phyloP scores from a whole-genome alignment of 139 green algal genomes.

The Auxenochlorella pyrenoidosa region DNA sequence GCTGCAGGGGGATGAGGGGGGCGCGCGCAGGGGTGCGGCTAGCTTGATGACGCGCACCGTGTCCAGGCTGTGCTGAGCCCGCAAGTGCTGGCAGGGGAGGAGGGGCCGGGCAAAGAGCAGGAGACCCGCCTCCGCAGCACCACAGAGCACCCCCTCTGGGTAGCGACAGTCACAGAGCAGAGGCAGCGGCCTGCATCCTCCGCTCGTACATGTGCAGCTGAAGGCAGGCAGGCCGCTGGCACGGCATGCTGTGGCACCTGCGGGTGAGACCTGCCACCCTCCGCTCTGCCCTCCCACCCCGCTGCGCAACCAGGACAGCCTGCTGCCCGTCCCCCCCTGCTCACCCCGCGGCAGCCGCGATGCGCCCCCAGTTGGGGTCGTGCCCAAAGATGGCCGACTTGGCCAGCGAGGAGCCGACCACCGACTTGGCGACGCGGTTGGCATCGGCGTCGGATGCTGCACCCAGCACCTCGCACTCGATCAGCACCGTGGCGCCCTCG shows the following conservation, averaged over 20 bases:
- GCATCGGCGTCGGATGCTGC: slow-evolving; percentile 62
- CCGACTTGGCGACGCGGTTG: slow-evolving; percentile 76
- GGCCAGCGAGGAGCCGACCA: slow-evolving; percentile 85
- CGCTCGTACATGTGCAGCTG: no score
- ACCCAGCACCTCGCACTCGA: slow-evolving; percentile 84
- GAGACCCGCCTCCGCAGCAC: no score
- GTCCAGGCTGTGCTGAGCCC: no score
- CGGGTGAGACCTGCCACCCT: background rate
- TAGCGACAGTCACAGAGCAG: no score
- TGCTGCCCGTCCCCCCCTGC: background rate
- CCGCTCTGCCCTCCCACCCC: background rate
- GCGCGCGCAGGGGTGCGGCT: background rate
- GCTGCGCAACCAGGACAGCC: background rate
- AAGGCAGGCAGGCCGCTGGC: background rate
- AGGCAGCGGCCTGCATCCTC: no score
- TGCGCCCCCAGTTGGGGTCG: slow-evolving; percentile 99
- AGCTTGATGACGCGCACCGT: no score
- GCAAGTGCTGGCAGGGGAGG: no score
- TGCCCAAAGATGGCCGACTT: slow-evolving; percentile 97
- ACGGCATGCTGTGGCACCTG: background rate
- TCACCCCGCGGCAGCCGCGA: slow-evolving; percentile 93
- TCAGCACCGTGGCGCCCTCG: slow-evolving; percentile 96
- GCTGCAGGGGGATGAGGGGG: slow-evolving; percentile 41
- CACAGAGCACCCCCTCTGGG: no score
- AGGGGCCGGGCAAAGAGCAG: no score